phyloP scores from a whole-genome alignment of 805 yeast species.

The Ogataea allantospora region DNA sequence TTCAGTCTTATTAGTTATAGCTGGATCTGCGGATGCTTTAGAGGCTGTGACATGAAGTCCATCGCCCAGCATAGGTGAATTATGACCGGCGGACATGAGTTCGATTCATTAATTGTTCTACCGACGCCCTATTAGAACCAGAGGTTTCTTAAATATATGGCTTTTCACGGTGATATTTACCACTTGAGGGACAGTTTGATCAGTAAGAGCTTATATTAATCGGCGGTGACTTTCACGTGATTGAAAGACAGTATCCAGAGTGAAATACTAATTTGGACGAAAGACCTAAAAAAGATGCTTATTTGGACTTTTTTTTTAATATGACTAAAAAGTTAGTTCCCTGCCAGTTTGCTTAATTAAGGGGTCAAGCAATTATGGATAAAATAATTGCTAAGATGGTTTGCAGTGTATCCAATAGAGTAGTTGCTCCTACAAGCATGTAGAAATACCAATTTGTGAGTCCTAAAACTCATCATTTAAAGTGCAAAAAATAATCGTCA shows the following conservation, averaged over 20 bases:
- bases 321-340: neutral
- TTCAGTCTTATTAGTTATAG: constrained; percentile 1
- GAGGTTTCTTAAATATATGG: too few relatives aligned
- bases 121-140: neutral
- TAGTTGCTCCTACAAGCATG: too few relatives aligned
- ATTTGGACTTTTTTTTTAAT: neutral
- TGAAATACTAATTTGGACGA: too few relatives aligned
- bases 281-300: neutral
- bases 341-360: neutral
- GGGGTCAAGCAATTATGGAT: neutral
- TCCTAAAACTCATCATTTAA: too few relatives aligned
- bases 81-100: constrained; percentile 7
- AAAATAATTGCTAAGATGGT: neutral
- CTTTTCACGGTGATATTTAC: too few relatives aligned
- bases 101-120: neutral
- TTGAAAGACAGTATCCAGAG: neutral
- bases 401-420: too few relatives aligned
- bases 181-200: too few relatives aligned
- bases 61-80: neutral
- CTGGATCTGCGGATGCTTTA: constrained; percentile 1
- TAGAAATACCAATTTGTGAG: too few relatives aligned
- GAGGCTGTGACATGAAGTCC: constrained; percentile 1
- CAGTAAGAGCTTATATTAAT: too few relatives aligned
- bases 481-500: constrained; percentile 40
- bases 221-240: neutral